These are phyloP conservation scores for Wickerhamiella dianesei DNA, from an alignment of 805 yeast species.

Conservation along the genomic window DNA sequence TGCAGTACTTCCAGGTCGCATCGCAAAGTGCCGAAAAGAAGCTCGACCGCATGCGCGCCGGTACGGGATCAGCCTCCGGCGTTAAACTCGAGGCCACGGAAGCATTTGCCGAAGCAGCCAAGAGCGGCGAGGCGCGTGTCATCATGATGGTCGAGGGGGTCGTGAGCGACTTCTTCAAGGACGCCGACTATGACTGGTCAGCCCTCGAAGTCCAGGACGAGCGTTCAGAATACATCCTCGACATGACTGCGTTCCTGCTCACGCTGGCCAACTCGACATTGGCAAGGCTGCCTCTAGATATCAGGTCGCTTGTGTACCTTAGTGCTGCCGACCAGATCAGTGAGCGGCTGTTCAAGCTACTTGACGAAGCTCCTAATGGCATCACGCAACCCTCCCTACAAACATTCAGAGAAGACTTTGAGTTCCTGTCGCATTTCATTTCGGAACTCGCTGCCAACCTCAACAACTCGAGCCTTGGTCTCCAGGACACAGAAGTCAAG, in stretches of 20 bases:
- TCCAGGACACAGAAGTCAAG: slow-evolving; percentile 64
- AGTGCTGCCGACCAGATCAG: slow-evolving; percentile 80
- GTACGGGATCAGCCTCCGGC: slow-evolving; percentile 27
- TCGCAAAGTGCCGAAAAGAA: slow-evolving; percentile 44
- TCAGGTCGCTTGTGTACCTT: slow-evolving; percentile 66
- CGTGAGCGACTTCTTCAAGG: slow-evolving; percentile 64
- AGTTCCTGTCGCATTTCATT: slow-evolving; percentile 51
- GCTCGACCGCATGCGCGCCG: slow-evolving; percentile 27
- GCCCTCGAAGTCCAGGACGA: slow-evolving; percentile 33
- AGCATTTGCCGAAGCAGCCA: slow-evolving; percentile 45
- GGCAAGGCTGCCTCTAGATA: slow-evolving; percentile 62
- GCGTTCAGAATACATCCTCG: slow-evolving; percentile 64
- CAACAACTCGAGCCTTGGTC: slow-evolving; percentile 34
- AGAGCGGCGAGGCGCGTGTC: slow-evolving; percentile 63
- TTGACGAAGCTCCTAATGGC: slow-evolving; percentile 35
- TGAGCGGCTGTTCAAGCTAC: slow-evolving; percentile 48
- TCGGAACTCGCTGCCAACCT: slow-evolving; percentile 20
- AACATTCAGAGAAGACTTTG: slow-evolving; percentile 69
- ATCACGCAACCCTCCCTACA: slow-evolving; percentile 48
- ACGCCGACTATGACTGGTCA: slow-evolving; percentile 78
- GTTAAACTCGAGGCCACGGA: slow-evolving; percentile 39
- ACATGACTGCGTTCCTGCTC: slow-evolving; percentile 72
- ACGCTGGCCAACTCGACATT: slow-evolving; percentile 78
- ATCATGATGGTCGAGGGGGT: slow-evolving; percentile 73
- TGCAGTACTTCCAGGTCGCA: slow-evolving; percentile 74